These are phyloP conservation scores for Corynascus novoguineensis DNA, from an alignment of 495 filamentous ascomycete genomes.

Conservation along the genomic window DNA sequence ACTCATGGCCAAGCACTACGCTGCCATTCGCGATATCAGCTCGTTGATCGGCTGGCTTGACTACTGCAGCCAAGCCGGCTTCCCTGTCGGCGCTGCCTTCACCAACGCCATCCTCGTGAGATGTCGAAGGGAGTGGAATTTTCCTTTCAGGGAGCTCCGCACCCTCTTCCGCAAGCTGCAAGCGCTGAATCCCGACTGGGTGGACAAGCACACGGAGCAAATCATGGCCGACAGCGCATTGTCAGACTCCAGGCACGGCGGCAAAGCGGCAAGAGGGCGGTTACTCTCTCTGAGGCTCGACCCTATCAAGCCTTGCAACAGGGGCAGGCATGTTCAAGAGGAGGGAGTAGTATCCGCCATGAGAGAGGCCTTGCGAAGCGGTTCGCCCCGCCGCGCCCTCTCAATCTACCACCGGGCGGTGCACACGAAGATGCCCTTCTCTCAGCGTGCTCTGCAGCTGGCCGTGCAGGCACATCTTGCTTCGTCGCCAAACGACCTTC, in stretches of 20 bases:
- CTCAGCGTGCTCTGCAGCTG: slow-evolving; percentile 29
- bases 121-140: slow-evolving; percentile 31
- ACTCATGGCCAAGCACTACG: slow-evolving; percentile 45
- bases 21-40: slow-evolving; percentile 34
- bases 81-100: slow-evolving; percentile 33
- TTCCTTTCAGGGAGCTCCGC: slow-evolving; percentile 37
- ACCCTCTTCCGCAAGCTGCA: slow-evolving; percentile 32
- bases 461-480: slow-evolving; percentile 39
- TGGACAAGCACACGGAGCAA: slow-evolving; percentile 31
- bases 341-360: slow-evolving; percentile 34
- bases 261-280: slow-evolving; percentile 19
- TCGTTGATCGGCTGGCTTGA: slow-evolving; percentile 36
- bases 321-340: slow-evolving; percentile 21
- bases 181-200: slow-evolving; percentile 25
- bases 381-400: slow-evolving; percentile 23
- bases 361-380: slow-evolving; percentile 28
- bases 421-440: slow-evolving; percentile 29
- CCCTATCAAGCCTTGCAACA: slow-evolving; percentile 17
- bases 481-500: slow-evolving; percentile 10
- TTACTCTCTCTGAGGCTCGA: slow-evolving; percentile 19
- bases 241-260: slow-evolving; percentile 12
- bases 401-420: slow-evolving; percentile 34
- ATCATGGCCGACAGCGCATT: slow-evolving; percentile 37
- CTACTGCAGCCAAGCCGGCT: slow-evolving; percentile 30
- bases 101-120: slow-evolving; percentile 40